phyloP scores from a whole-genome alignment of 129 eudicot species.

The Arctium minus region DNA sequence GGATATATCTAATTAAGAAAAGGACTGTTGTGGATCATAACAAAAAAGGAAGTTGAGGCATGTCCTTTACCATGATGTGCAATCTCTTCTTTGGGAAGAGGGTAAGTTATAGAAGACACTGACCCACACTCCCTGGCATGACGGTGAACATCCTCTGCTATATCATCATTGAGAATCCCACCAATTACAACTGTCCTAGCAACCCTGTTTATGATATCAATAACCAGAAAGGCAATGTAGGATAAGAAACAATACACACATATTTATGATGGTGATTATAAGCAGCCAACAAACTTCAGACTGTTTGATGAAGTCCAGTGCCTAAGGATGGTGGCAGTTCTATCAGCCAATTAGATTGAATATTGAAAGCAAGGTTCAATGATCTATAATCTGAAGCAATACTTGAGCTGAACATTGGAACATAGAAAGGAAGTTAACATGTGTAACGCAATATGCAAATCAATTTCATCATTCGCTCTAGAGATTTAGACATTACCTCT shows the following conservation, averaged over 20 bases:
- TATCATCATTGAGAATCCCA: slow-evolving; percentile 59
- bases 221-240: background rate
- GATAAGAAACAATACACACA: background rate
- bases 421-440: background rate
- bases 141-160: slow-evolving; percentile 70
- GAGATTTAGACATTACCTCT: background rate
- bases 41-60: background rate
- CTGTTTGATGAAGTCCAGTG: background rate
- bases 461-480: background rate
- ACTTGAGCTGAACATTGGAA: background rate
- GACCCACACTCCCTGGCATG: slow-evolving; percentile 76
- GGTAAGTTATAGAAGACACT: slow-evolving; percentile 76
- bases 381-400: background rate
- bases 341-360: background rate
- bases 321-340: background rate
- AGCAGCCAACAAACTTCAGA: background rate
- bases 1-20: too few relatives aligned
- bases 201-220: slow-evolving; percentile 56
- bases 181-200: slow-evolving; percentile 88
- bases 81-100: slow-evolving; percentile 82
- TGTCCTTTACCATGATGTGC: slow-evolving; percentile 58
- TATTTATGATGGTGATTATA: background rate
- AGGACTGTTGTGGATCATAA: background rate
- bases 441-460: background rate
- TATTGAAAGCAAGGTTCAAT: background rate